Conservation (phyloP, 139 green algal genomes). For the Chlamydomonas schloesseri region DNA sequence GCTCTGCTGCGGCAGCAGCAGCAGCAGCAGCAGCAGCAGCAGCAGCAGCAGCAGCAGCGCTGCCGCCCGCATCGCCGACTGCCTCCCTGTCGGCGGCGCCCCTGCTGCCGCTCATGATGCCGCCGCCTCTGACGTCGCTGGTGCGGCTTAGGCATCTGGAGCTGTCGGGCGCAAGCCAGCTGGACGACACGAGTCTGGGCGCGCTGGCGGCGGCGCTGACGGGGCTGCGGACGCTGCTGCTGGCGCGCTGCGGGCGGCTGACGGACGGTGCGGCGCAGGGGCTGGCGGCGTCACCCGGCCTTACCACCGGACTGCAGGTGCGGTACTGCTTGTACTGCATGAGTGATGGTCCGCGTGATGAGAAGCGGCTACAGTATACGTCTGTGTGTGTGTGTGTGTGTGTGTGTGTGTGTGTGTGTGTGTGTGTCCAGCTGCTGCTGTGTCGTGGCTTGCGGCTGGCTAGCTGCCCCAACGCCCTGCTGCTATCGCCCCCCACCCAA, state of each 20-base stretch:
- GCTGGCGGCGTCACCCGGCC: neutral
- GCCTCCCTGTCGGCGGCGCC: neutral
- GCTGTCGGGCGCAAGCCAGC: constrained; percentile 38
- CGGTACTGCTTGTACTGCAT: too few species aligned
- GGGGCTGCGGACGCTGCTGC: neutral
- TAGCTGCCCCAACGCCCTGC: too few species aligned
- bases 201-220: constrained; percentile 38
- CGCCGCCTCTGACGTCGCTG: neutral
- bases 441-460: too few species aligned
- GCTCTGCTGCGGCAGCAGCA: too few species aligned
- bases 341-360: too few species aligned
- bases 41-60: neutral
- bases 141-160: neutral
- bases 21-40: too few species aligned
- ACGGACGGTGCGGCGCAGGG: neutral
- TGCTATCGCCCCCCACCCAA: too few species aligned
- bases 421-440: neutral
- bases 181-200: constrained; percentile 37
- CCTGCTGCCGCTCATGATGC: neutral
- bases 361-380: too few species aligned
- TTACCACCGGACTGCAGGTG: neutral
- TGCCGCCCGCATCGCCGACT: neutral
- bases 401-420: too few species aligned
- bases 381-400: too few species aligned
- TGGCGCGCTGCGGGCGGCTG: too few species aligned